phyloP scores from a whole-genome alignment of 2,329 filamentous ascomycete species.

The Lasiodiplodia gonubiensis region DNA sequence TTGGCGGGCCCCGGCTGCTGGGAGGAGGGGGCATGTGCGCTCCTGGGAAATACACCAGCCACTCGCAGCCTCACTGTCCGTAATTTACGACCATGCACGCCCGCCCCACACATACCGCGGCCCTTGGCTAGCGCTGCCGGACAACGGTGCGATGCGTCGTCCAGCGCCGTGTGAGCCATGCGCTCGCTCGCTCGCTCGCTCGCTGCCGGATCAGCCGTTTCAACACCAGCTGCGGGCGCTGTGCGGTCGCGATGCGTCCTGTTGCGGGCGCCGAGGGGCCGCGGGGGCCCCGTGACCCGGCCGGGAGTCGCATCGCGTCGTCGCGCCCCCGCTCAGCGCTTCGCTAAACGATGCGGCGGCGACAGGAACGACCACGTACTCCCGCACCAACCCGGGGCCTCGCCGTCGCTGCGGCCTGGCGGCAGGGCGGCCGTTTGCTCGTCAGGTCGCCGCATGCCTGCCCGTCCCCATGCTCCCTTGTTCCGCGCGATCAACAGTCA shows the following conservation, averaged over 20 bases:
- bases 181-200: constrained; percentile 9
- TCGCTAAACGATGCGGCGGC: constrained; percentile 21
- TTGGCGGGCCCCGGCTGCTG: constrained; percentile 22
- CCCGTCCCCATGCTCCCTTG: constrained; percentile 5
- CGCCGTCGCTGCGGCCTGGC: constrained; percentile 3
- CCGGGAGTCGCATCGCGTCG: neutral
- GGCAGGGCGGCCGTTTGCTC: constrained; percentile 19
- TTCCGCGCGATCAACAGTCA: constrained; percentile 23
- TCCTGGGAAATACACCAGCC: constrained; percentile 25
- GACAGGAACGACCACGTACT: constrained; percentile 16
- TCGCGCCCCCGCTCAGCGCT: constrained; percentile 14
- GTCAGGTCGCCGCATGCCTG: constrained; percentile 20
- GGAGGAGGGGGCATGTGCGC: constrained; percentile 20
- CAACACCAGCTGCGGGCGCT: constrained; percentile 17
- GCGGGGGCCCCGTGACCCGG: constrained; percentile 12
- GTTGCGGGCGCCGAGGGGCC: constrained; percentile 12
- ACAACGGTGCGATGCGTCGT: constrained; percentile 23
- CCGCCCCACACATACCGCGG: constrained; percentile 25
- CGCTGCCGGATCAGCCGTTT: constrained; percentile 17
- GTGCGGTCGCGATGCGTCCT: constrained; percentile 5
- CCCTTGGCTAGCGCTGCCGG: constrained; percentile 21
- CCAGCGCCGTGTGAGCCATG: constrained; percentile 19
- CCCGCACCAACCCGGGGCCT: constrained; percentile 19
- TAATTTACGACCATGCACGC: constrained; percentile 21
- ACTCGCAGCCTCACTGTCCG: constrained; percentile 25